Base-by-base conservation (phyloP, 2,329 filamentous ascomycete species). In the Chaetomiaceae sp. region DNA sequence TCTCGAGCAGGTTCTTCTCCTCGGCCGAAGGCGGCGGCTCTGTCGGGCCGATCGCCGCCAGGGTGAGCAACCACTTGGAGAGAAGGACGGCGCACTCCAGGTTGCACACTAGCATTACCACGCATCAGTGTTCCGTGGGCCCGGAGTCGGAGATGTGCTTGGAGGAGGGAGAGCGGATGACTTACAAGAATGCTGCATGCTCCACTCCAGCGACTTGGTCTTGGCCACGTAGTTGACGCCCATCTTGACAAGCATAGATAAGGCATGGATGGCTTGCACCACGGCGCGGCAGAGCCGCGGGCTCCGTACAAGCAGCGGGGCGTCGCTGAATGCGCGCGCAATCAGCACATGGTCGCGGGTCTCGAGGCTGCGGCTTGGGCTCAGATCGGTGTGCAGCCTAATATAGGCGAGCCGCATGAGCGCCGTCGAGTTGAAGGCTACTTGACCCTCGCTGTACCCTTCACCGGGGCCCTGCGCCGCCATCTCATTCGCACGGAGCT, bases 371-470 rank as follows among this genome's bases (percentile, higher is more conserved):
- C 81, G 72, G 49, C 77, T 76, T 1, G 81, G 75, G 26, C 75
- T 77, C 7, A 84, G 70, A 53, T 86, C 81, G 2, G 79, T 79
- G 54, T 85, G 81, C 3, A 85, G 68, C 9, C 83, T 71, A 42
- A 86, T 83, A 50, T 81, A 81, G 0, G 80, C 80, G 36, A 78
- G 67, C 43, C 76, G 75, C 56, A 76, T 70, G 41, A 81, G 68
- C 9, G 77, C 81, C 12, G 74, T 83, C 38, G 80, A 78, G 53
- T 83, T 84, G 60, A 81, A 84, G 0, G 79, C 75, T n/a, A 86
- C 71, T 0, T 81, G 77, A 0, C 81, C 80, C 22, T 77, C 76
- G 0, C 71, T 68, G 39, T 73, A 73, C 27, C 69, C 67, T 20
- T 80, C 78, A 37, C 72, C 68, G 69, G 66, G 37, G 62, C 66